Conservation (phyloP, 1,139 yeast genomes). For the Blastobotrys ciferrii region DNA sequence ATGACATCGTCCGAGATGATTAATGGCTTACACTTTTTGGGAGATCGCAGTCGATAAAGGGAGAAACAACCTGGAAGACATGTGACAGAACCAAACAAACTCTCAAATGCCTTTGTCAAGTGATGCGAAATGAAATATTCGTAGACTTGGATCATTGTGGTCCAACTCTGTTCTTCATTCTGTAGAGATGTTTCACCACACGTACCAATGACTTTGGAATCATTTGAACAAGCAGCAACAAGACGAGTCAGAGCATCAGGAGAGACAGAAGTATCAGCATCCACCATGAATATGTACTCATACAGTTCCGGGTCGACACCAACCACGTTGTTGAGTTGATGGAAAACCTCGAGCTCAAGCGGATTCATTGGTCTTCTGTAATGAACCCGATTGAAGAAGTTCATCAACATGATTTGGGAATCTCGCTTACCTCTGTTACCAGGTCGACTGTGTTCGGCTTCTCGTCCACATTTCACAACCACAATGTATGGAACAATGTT, state of each 20-base stretch:
- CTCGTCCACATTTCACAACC: constrained; percentile 41
- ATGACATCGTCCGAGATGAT: constrained; percentile 40
- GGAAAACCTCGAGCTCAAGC: constrained; percentile 42
- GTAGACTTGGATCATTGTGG: constrained; percentile 45
- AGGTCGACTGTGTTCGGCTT: constrained; percentile 37
- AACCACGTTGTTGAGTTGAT: constrained; percentile 42
- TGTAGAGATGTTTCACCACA: constrained; percentile 44
- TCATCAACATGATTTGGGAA: constrained; percentile 43
- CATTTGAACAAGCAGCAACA: constrained; percentile 41
- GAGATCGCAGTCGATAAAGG: constrained; percentile 40
- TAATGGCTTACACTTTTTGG: constrained; percentile 39
- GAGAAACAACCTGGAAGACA: constrained; percentile 47
- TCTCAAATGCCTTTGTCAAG: constrained; percentile 43
- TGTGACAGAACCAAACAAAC: constrained; percentile 42
- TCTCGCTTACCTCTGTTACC: constrained; percentile 47
- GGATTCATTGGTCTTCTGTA: constrained; percentile 42
- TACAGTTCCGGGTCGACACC: constrained; percentile 45
- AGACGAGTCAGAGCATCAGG: constrained; percentile 40
- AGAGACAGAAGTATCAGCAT: constrained; percentile 42
- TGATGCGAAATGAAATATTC: constrained; percentile 45
- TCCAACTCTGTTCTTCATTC: constrained; percentile 39
- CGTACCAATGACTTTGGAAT: constrained; percentile 40
- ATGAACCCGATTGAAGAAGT: constrained; percentile 42
- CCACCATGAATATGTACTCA: constrained; percentile 42
- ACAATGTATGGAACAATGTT: constrained; percentile 42